Evolutionary conservation across 192 early-diverging fungal species (phyloP).

Genomic region (Allomyces javanicus): DNA sequence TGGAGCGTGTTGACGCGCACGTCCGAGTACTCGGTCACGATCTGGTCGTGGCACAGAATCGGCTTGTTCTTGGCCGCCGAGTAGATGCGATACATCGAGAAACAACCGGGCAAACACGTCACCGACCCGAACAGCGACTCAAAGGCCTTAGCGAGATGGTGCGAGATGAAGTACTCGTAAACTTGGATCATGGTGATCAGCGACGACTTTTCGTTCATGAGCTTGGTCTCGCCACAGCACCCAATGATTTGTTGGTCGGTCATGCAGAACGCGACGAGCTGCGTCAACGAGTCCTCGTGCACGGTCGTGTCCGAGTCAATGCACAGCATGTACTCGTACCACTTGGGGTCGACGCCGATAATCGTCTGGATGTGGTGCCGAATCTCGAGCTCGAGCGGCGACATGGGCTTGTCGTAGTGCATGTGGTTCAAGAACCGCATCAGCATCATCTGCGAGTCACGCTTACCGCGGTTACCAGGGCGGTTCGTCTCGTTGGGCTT

Average conservation of each 20-base stretch:
- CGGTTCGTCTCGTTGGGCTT: constrained; percentile 59
- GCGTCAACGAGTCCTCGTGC: constrained; percentile 70
- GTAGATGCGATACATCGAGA: constrained; percentile 95
- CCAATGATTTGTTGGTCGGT: constrained; percentile 85
- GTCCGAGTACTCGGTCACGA: constrained; percentile 85
- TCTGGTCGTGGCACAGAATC: constrained; percentile 64
- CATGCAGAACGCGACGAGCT: constrained; percentile 74
- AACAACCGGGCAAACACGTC: constrained; percentile 96
- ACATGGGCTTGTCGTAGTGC: constrained; percentile 83
- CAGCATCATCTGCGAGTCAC: constrained; percentile 94
- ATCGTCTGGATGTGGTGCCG: constrained; percentile 98
- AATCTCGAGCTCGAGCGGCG: constrained; percentile 87
- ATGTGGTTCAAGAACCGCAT: constrained; percentile 97
- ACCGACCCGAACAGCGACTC: constrained; percentile 95
- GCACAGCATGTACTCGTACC: constrained; percentile 95
- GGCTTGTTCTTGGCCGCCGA: constrained; percentile 76
- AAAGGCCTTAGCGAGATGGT: constrained; percentile 92
- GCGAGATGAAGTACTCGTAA: constrained; percentile 96
- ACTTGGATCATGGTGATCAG: constrained; percentile 99
- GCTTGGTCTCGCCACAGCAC: constrained; percentile 83
- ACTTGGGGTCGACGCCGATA: constrained; percentile 86
- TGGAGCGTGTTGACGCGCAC: constrained; percentile 92
- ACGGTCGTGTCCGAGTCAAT: constrained; percentile 96
- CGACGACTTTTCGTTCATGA: constrained; percentile 79
- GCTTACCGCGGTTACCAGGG: constrained; percentile 95